phyloP scores from a whole-genome alignment of 495 filamentous ascomycete genomes.

The Thermothielavioides terrestris region DNA sequence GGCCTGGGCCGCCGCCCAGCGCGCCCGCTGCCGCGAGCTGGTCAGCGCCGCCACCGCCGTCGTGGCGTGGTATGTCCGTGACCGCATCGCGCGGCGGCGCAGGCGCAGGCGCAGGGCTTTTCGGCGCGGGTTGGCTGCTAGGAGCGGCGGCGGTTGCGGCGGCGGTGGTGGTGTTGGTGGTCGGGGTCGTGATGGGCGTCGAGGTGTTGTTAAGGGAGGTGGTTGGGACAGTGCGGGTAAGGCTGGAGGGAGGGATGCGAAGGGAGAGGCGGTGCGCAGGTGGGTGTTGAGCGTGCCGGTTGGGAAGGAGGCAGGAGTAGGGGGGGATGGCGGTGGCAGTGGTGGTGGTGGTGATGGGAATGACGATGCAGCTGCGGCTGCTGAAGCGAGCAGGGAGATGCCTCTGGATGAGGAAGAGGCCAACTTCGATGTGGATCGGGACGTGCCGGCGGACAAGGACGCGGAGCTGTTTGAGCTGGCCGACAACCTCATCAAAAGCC shows the following conservation, averaged over 20 bases:
- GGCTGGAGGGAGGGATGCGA: slow-evolving; percentile 11
- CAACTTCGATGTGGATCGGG: slow-evolving; percentile 25
- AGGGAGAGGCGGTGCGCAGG: slow-evolving; percentile 26
- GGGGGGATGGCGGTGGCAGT: not conserved
- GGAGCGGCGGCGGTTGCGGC: not conserved
- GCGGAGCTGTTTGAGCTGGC: slow-evolving; percentile 22
- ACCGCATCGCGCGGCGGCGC: slow-evolving; percentile 24
- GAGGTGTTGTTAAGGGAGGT: not conserved
- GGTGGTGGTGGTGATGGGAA: not conserved
- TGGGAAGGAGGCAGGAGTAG: not conserved
- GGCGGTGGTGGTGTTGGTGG: not conserved
- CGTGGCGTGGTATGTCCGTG: slow-evolving; percentile 32
- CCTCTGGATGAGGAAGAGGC: slow-evolving; percentile 14
- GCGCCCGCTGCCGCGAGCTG: slow-evolving; percentile 31
- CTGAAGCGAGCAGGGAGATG: not conserved
- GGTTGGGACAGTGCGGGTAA: not conserved
- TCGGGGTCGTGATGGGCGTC: not conserved
- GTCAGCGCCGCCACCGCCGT: slow-evolving; percentile 30
- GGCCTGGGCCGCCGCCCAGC: slow-evolving; percentile 28
- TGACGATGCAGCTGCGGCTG: not conserved
- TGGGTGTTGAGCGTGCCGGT: slow-evolving; percentile 28
- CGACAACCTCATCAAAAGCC: slow-evolving; percentile 29
- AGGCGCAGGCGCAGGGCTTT: slow-evolving; percentile 17
- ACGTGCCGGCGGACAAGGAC: slow-evolving; percentile 23
- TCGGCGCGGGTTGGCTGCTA: slow-evolving; percentile 15